Evolutionary conservation across 1,284 basidiomycete species (phyloP).

Genomic region (Cryptococcus jaspeensis): DNA sequence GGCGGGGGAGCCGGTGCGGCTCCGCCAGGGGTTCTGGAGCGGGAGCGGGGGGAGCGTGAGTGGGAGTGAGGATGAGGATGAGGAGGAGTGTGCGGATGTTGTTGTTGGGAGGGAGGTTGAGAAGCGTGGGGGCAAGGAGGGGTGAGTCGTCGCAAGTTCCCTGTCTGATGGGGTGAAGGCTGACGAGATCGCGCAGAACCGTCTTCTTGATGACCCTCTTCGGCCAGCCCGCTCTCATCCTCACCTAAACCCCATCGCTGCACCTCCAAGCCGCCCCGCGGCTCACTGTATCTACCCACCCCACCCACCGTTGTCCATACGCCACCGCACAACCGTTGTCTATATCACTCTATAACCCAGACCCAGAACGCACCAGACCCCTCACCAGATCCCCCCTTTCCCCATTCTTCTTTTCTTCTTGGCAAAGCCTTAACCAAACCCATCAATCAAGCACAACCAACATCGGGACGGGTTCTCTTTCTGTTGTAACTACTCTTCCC

Average conservation of each 20-base stretch:
- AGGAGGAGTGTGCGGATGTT: constrained; percentile 37
- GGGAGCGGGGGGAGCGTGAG: constrained; percentile 13
- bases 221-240: constrained; percentile 44
- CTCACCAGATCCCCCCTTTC: too few species aligned
- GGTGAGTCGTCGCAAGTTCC: constrained; percentile 25
- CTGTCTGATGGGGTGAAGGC: constrained; percentile 5
- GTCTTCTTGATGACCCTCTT: constrained; percentile 45
- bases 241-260: constrained; percentile 27
- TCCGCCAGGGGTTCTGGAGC: not conserved
- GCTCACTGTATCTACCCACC: too few species aligned
- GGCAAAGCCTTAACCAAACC: too few species aligned
- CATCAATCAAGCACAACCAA: too few species aligned
- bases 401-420: too few species aligned
- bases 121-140: constrained; percentile 37
- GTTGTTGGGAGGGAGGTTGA: constrained; percentile 39
- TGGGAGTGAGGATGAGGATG: constrained; percentile 37
- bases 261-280: too few species aligned
- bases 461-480: too few species aligned
- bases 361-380: too few species aligned
- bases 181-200: constrained; percentile 17
- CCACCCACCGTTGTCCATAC: too few species aligned
- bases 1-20: constrained; percentile 17
- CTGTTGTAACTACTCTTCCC: too few species aligned
- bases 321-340: too few species aligned
- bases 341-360: too few species aligned